Base-by-base conservation (phyloP, 140 eudicot genomes). In the Ambrosia hybrid region DNA sequence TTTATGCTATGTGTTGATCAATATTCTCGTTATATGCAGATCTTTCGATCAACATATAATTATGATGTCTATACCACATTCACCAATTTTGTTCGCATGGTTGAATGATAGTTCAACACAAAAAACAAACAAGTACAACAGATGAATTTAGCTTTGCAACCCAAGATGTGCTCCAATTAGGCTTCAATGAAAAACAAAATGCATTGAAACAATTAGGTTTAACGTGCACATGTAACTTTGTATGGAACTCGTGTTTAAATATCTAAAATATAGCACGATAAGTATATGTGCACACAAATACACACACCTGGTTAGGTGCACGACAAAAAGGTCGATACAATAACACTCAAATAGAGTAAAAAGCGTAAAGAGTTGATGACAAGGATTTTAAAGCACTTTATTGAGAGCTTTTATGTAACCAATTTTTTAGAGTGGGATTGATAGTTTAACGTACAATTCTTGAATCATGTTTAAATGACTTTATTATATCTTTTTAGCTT, bases 181-280 rank as follows among this genome's bases (percentile, higher is more conserved):
- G 46, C 46, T 71, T 57, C 45, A 45, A 7, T 43, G 49, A 58
- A 45, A 45, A 58, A n/a, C 51, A 53, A 57, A 45, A 45, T 21
- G 36, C 67, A 71, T 41, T 71, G 43, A 6, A 45, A 71, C 57
- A 57, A 58, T 73, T 73, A 62, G 77, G 77, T 73, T 73, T 61
- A 73, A 4, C 51, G 61, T 62, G 77, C 77, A 73, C 77, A 73
- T 73, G 77, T 73, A 73, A 30, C 33, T 59, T 72, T 60, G 61
- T 61, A 45, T 34, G 37, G 9, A n/a, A 61, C 51, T 61, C 63
- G 4, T 73, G 61, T 49, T 73, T 34, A 73, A 61, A 73, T 46
- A 57, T 57, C 33, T 43, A 58, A 72, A 17, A 57, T 45, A 61
- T 60, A 61, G 16, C 33, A 48, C 11, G 67, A 3, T 51, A 11